Percentiles rank a stretch among this genome's conserved stretches.
Evolutionary conservation across 148 eudicot species (phyloP).

Genomic region (Fagopyrum tataricum): DNA sequence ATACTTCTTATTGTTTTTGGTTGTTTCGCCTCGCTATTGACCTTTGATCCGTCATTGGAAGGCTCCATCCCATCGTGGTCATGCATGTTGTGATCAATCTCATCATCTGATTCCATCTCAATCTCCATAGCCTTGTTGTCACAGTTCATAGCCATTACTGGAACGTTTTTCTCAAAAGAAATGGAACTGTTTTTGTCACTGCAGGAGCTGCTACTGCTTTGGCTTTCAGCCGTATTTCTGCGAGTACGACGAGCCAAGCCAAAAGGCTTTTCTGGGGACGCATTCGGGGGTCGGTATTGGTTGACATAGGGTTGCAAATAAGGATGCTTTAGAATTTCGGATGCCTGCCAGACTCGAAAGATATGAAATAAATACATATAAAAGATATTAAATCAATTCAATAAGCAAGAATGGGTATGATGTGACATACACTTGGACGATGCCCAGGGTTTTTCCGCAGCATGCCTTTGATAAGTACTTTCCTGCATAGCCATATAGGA

Average conservation of each 20-base stretch:
- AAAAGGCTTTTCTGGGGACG: slow-evolving; percentile 56
- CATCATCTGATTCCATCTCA: slow-evolving; percentile 55
- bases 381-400: not conserved
- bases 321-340: slow-evolving; percentile 84
- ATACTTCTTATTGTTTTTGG: slow-evolving; percentile 57
- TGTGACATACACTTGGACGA: slow-evolving; percentile 63
- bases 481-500: slow-evolving; percentile 26
- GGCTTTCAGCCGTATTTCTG: slow-evolving; percentile 71
- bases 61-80: slow-evolving; percentile 35
- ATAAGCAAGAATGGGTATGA: not conserved
- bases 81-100: slow-evolving; percentile 28
- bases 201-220: slow-evolving; percentile 84
- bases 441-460: slow-evolving; percentile 90
- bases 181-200: slow-evolving; percentile 76
- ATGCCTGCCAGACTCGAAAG: slow-evolving; percentile 46
- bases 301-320: slow-evolving; percentile 88
- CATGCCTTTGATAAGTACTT: slow-evolving; percentile 81
- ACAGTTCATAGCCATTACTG: slow-evolving; percentile 25
- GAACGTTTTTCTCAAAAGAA: slow-evolving; percentile 59
- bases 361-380: not conserved
- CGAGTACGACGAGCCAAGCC: slow-evolving; percentile 32
- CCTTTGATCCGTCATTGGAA: slow-evolving; percentile 33
- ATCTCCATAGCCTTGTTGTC: slow-evolving; percentile 47
- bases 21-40: slow-evolving; percentile 39
- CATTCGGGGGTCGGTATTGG: slow-evolving; percentile 44